phyloP scores from a whole-genome alignment of 1,284 basidiomycete genomes.

The Boletus calvinii region DNA sequence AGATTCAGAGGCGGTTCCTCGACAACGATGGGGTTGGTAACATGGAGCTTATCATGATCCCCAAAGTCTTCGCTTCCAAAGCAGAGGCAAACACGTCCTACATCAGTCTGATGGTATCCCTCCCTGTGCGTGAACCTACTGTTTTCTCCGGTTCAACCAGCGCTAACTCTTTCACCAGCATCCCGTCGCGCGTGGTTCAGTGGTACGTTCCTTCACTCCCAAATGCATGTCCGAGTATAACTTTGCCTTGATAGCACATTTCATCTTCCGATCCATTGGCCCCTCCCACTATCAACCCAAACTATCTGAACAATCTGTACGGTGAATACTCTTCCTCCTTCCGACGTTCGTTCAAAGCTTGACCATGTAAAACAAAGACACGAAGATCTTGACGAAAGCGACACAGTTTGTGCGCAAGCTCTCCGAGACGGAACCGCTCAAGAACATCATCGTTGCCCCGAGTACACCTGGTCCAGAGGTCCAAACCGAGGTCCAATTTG shows the following conservation, averaged over 20 bases:
- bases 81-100: slow-evolving; percentile 16
- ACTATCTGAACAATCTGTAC: slow-evolving; percentile 15
- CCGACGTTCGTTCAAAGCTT: background rate
- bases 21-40: slow-evolving; percentile 12
- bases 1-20: slow-evolving; percentile 14
- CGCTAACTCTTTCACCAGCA: slow-evolving; percentile 6
- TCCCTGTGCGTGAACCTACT: slow-evolving; percentile 10
- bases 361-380: slow-evolving; percentile 8
- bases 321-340: slow-evolving; percentile 3
- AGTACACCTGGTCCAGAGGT: slow-evolving; percentile 23
- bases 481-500: slow-evolving; percentile 20
- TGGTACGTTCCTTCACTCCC: slow-evolving; percentile 6
- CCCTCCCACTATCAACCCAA: slow-evolving; percentile 17
- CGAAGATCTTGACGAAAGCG: slow-evolving; percentile 21
- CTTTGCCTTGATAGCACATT: slow-evolving; percentile 11
- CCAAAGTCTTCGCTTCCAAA: slow-evolving; percentile 12
- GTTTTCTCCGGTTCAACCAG: background rate
- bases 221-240: background rate
- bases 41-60: slow-evolving; percentile 22
- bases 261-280: slow-evolving; percentile 17
- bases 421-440: slow-evolving; percentile 21
- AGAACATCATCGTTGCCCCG: slow-evolving; percentile 15
- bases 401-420: slow-evolving; percentile 17
- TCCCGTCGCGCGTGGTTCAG: slow-evolving; percentile 22
- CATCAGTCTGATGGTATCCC: slow-evolving; percentile 11